Evolutionary conservation across 129 eudicot species (phyloP).

Genomic region (Centella asiatica): DNA sequence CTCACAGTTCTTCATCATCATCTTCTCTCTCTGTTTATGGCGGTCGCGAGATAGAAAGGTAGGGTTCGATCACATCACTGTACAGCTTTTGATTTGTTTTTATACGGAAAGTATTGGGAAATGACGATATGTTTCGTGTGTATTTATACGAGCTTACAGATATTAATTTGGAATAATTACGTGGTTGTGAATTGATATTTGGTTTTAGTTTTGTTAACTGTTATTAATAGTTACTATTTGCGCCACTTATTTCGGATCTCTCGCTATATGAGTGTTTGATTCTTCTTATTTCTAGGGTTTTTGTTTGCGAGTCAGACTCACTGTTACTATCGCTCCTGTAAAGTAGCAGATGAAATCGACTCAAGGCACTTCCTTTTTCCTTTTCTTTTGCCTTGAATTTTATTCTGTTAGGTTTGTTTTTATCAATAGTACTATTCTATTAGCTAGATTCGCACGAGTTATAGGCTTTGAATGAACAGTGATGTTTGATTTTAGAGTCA

Average conservation of each 20-base stretch:
- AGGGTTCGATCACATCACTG: slow-evolving; percentile 33
- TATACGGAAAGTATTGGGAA: not conserved
- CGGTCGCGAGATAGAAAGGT: slow-evolving; percentile 27
- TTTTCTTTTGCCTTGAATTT: not conserved
- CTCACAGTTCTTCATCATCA: slow-evolving; percentile 9
- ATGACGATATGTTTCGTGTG: slow-evolving; percentile 15
- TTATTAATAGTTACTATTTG: slow-evolving; percentile 16
- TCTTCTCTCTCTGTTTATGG: slow-evolving; percentile 12
- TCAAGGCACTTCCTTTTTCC: slow-evolving; percentile 12
- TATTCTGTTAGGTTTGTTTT: not conserved
- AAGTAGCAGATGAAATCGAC: slow-evolving; percentile 27
- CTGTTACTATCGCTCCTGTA: slow-evolving; percentile 25
- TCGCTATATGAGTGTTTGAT: slow-evolving; percentile 17
- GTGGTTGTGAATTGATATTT: not conserved
- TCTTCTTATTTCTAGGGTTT: slow-evolving; percentile 35
- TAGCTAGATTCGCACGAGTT: not conserved
- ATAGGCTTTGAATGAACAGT: not conserved
- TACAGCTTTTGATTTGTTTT: slow-evolving; percentile 11
- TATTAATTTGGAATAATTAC: not conserved
- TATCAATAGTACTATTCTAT: too few species aligned
- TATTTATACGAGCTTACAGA: slow-evolving; percentile 5
- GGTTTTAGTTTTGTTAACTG: slow-evolving; percentile 5
- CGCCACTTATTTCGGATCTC: slow-evolving; percentile 55
- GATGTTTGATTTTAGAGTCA: slow-evolving; percentile 2
- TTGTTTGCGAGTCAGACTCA: slow-evolving; percentile 22